Conservation (phyloP, 2,329 filamentous ascomycete species). For the Coleophoma crateriformis region DNA sequence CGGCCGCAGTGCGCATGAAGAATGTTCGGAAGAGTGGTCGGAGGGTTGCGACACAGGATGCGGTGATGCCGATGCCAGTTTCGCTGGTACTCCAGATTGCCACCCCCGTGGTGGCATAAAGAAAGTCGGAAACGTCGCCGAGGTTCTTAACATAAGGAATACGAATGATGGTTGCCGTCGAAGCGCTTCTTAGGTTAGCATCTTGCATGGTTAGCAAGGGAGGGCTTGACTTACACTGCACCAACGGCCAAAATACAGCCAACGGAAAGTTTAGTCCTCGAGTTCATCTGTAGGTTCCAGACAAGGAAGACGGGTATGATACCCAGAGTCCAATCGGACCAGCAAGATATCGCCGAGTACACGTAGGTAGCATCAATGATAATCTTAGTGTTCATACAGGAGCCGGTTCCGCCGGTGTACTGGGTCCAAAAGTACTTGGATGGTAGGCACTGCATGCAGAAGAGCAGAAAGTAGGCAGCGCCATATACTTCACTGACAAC, state of each 20-base stretch:
- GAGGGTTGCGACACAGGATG: conserved; percentile 32
- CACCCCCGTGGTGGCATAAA: conserved; percentile 33
- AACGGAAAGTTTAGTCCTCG: conserved; percentile 30
- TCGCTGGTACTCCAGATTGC: conserved; percentile 37
- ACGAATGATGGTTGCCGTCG: conserved; percentile 34
- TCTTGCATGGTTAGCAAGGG: background rate
- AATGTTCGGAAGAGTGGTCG: conserved; percentile 28
- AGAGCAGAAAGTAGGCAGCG: conserved; percentile 30
- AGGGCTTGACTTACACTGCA: conserved; percentile 26
- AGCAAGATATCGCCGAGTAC: conserved; percentile 33
- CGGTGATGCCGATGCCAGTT: conserved; percentile 32
- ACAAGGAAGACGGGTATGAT: conserved; percentile 35
- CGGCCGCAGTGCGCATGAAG: conserved; percentile 10
- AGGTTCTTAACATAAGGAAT: conserved; percentile 34
- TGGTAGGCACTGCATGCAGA: conserved; percentile 32
- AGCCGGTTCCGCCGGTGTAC: conserved; percentile 25
- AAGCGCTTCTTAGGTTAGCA: conserved; percentile 25
- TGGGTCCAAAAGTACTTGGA: conserved; percentile 32
- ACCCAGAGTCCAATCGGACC: conserved; percentile 34
- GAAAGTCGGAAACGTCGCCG: conserved; percentile 27
- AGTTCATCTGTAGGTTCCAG: conserved; percentile 35
- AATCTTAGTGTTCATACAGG: conserved; percentile 25
- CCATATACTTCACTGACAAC: conserved; percentile 27
- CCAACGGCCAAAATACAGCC: conserved; percentile 25
- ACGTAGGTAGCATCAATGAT: conserved; percentile 29